Percentiles rank a stretch among this genome's conserved stretches.
Conservation (phyloP, 495 filamentous ascomycete genomes). For the Penicillium maclennaniae region DNA sequence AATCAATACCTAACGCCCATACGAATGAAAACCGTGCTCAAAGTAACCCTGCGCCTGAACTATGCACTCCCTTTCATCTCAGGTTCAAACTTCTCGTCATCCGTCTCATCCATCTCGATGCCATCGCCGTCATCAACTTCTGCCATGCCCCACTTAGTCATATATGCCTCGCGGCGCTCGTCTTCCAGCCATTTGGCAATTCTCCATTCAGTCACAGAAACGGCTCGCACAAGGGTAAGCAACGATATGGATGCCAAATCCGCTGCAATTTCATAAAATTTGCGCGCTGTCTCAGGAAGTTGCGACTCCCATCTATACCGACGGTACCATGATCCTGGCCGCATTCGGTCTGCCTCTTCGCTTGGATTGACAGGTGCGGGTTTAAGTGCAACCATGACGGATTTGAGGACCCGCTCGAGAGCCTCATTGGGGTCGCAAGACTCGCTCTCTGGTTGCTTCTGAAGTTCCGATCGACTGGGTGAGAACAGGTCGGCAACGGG, state of each 20-base stretch:
- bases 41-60: background rate
- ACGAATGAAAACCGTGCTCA: background rate
- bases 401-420: constrained; percentile 31
- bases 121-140: constrained; percentile 22
- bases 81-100: constrained; percentile 28
- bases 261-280: constrained; percentile 55
- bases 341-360: constrained; percentile 27
- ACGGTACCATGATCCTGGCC: constrained; percentile 54
- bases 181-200: constrained; percentile 41
- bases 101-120: constrained; percentile 25
- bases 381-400: constrained; percentile 35
- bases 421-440: constrained; percentile 24
- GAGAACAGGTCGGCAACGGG: constrained; percentile 53
- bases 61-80: constrained; percentile 14
- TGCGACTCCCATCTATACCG: constrained; percentile 55
- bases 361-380: constrained; percentile 26
- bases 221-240: constrained; percentile 44
- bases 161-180: constrained; percentile 28
- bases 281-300: constrained; percentile 49
- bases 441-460: constrained; percentile 6
- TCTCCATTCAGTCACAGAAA: constrained; percentile 44
- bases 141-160: constrained; percentile 5
- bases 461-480: constrained; percentile 19
- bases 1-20: background rate
- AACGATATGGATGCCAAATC: constrained; percentile 44